These are phyloP conservation scores for Termitomyces sp. DNA, from an alignment of 768 basidiomycete genomes.

Conservation along the genomic window DNA sequence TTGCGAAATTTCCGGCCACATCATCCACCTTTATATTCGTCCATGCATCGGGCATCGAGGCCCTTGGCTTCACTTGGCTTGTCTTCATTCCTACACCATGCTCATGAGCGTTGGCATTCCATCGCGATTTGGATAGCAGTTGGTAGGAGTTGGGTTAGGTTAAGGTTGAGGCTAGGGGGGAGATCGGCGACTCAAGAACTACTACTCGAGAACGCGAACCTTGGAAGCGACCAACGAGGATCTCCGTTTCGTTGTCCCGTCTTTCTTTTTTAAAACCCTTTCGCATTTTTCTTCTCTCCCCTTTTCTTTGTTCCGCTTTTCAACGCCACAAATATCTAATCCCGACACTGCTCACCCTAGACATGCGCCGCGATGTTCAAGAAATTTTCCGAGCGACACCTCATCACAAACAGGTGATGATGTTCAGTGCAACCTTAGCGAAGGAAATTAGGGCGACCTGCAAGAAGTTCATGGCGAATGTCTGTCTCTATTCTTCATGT, in stretches of 20 bases:
- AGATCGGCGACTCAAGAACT: constrained; percentile 25
- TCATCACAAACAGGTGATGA: constrained; percentile 99
- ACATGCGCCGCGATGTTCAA: constrained; percentile 99
- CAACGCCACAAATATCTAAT: constrained; percentile 56
- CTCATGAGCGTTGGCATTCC: constrained; percentile 33
- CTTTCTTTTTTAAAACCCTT: constrained; percentile 21
- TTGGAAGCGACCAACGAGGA: constrained; percentile 34
- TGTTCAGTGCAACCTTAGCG: constrained; percentile 98
- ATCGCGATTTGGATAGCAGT: constrained; percentile 34
- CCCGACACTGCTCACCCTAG: constrained; percentile 69
- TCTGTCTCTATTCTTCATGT: constrained; percentile 38
- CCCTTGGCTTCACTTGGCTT: constrained; percentile 37
- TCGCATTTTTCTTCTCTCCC: constrained; percentile 35
- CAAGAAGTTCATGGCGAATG: constrained; percentile 99
- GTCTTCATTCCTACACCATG: constrained; percentile 33
- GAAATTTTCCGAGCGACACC: constrained; percentile 99
- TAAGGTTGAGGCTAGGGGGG: constrained; percentile 29
- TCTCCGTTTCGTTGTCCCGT: constrained; percentile 20
- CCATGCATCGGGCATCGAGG: constrained; percentile 30
- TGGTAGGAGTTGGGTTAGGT: constrained; percentile 35
- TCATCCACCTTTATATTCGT: constrained; percentile 51
- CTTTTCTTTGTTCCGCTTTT: constrained; percentile 51
- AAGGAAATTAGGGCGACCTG: constrained; percentile 97
- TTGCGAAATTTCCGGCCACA: constrained; percentile 68
- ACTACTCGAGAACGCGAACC: constrained; percentile 28